Evolutionary conservation across 768 basidiomycete species (phyloP).

Genomic region (Russula griseocarnosa): DNA sequence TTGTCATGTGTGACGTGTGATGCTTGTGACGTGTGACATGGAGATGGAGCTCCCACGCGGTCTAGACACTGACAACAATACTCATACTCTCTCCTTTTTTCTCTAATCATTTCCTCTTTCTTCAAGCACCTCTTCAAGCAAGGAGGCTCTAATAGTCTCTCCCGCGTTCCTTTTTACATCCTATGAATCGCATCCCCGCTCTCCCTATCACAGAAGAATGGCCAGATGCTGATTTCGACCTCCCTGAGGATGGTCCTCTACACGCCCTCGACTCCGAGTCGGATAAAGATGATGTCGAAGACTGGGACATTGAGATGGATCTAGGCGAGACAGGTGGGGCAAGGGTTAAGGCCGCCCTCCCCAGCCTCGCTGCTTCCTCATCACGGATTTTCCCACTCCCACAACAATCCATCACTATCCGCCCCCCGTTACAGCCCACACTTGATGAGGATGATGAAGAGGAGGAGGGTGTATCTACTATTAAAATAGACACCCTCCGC

Average conservation of each 20-base stretch:
- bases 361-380: slow-evolving; percentile 40
- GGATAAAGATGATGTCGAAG: slow-evolving; percentile 66
- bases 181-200: slow-evolving; percentile 59
- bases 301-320: slow-evolving; percentile 81
- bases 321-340: slow-evolving; percentile 54
- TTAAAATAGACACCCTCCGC: slow-evolving; percentile 60
- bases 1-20: neutral
- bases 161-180: neutral
- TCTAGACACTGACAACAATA: neutral
- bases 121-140: slow-evolving; percentile 22
- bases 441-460: slow-evolving; percentile 59
- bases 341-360: slow-evolving; percentile 41
- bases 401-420: slow-evolving; percentile 55
- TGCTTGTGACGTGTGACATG: slow-evolving; percentile 6
- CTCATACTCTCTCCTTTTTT: slow-evolving; percentile 9
- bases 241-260: slow-evolving; percentile 69
- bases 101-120: slow-evolving; percentile 17
- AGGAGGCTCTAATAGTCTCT: slow-evolving; percentile 28
- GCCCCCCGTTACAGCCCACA: slow-evolving; percentile 53
- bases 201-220: slow-evolving; percentile 70
- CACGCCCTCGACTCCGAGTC: slow-evolving; percentile 54
- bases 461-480: slow-evolving; percentile 79
- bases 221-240: slow-evolving; percentile 83
- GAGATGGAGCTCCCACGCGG: neutral
- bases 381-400: slow-evolving; percentile 37